Conservation (phyloP, 768 basidiomycete genomes). For the button mushroom (Agaricus bisporus) region DNA sequence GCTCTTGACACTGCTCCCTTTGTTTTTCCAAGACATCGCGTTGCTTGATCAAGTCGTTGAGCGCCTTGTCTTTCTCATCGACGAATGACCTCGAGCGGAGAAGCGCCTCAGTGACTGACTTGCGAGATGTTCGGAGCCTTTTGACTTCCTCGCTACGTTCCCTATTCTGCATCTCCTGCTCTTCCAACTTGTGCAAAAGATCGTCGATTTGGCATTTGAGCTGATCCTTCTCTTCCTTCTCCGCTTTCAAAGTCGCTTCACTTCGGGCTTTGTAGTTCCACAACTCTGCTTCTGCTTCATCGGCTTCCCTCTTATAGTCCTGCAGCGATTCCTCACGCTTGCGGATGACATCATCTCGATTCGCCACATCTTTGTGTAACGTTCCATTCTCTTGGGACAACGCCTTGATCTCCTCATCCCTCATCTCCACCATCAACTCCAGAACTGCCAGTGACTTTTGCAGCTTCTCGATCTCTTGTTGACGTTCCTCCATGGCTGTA, state of each 20-base stretch:
- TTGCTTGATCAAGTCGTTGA: not conserved
- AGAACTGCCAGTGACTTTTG: not conserved
- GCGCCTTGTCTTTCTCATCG: not conserved
- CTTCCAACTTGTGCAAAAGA: not conserved
- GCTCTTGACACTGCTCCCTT: not conserved
- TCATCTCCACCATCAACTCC: not conserved
- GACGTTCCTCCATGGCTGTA: not conserved
- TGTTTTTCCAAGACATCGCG: not conserved
- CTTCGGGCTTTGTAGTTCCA: slow-evolving; percentile 3
- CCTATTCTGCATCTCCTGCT: not conserved
- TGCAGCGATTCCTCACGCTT: not conserved
- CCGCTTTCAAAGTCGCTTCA: not conserved
- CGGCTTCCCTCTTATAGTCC: not conserved
- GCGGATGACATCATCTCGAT: not conserved
- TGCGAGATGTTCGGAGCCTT: not conserved
- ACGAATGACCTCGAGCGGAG: not conserved
- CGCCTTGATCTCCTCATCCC: not conserved
- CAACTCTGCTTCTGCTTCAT: not conserved
- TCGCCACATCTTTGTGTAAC: not conserved
- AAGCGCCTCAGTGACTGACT: not conserved
- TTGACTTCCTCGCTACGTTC: not conserved
- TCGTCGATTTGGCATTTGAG: not conserved
- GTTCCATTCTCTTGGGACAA: slow-evolving; percentile 2
- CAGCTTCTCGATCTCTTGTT: not conserved
- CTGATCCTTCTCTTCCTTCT: not conserved